Evolutionary conservation across 2,329 filamentous ascomycete genomes (phyloP), one percentile per base, ranked within the genome.

Genomic region (Penicillium sp.): DNA sequence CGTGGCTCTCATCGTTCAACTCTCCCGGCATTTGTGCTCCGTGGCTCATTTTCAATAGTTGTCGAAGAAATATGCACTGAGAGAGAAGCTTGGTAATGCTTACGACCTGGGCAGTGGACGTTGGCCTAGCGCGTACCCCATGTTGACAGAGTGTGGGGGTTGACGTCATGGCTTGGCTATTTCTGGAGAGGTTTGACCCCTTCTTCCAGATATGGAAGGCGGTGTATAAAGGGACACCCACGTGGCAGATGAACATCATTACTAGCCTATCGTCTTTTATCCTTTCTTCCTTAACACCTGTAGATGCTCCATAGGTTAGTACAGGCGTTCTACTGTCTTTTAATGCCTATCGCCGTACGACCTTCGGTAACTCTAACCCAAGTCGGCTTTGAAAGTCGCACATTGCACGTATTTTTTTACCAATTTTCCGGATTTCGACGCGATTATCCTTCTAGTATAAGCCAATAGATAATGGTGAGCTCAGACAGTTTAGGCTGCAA

Each of bases 31-130:
- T 31, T 28, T 49, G 28, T 31, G 51, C 44, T 35, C 47, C 55
- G 46, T 53, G 9, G 38, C 48, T 55, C 55, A 57, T 57, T 13
- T 26, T 57, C 34, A 17, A 17, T 15, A 24, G 8, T 45, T 43
- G 21, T 42, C 5, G 7, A 19, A 13, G 17, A 22, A 39, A 32
- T 26, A 42, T 26, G 1, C 5, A 35, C 9, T 37, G 31, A 32
- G 40, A 21, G 29, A 34, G 33, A 44, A 48, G 44, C 40, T 40
- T 51, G 48, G 51, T 42, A 44, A 43, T 43, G 48, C 31, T 31
- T 44, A 28, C 29, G 5, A 22, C 13, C 26, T 41, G 26, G 39
- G 17, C 33, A 8, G 19, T n/a, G 24, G 42, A 50, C 37, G 39
- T 49, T 31, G 34, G 37, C 7, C 24, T 31, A 45, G 22, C 51